Conservation (phyloP, 2,329 filamentous ascomycete species). For the Simplicillium aogashimaense region DNA sequence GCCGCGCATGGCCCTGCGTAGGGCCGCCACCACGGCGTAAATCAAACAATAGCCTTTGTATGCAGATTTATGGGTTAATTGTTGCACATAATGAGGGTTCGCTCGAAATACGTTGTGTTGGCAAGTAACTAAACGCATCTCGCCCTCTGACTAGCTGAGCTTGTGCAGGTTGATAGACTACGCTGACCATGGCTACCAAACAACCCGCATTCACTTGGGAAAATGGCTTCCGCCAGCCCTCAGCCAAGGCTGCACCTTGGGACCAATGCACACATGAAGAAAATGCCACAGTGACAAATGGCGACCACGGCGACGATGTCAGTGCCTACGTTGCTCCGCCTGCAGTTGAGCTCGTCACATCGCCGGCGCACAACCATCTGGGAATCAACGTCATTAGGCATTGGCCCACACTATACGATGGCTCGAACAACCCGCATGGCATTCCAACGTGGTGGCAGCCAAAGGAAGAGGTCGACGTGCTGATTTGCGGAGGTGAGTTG, state of each 20-base stretch:
- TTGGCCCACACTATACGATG: constrained; percentile 19
- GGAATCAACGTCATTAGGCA: constrained; percentile 17
- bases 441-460: constrained; percentile 16
- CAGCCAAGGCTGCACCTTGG: too few relatives aligned
- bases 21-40: too few relatives aligned
- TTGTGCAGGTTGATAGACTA: too few relatives aligned
- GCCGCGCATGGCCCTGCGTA: too few relatives aligned
- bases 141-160: too few relatives aligned
- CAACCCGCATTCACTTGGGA: constrained; percentile 12
- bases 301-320: constrained; percentile 3
- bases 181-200: constrained; percentile 9
- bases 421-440: constrained; percentile 17
- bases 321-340: constrained; percentile 13
- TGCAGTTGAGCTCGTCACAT: constrained; percentile 14
- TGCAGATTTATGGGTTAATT: too few relatives aligned
- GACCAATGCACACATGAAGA: too few relatives aligned
- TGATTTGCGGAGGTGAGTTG: constrained; percentile 21
- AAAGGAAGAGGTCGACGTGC: constrained; percentile 18
- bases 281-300: too few relatives aligned
- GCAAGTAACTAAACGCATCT: too few relatives aligned
- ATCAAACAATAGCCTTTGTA: too few relatives aligned
- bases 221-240: constrained; percentile 11
- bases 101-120: too few relatives aligned
- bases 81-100: too few relatives aligned
- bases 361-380: constrained; percentile 14